Base-by-base conservation (phyloP, 805 yeast species). In the Wickerhamiella lipophila region DNA sequence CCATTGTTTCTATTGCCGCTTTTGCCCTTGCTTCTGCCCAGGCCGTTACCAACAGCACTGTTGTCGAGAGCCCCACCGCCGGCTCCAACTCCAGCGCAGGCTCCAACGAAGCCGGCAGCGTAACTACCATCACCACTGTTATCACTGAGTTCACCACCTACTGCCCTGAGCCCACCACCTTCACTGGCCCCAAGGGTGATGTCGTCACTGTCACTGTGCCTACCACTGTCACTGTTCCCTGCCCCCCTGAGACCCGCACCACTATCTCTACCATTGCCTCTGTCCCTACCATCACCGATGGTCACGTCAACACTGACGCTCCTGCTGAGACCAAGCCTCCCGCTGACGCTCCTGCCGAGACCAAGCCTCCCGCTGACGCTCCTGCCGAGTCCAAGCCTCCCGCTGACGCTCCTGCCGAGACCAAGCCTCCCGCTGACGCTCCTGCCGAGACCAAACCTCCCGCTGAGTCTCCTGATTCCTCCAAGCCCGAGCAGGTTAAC, bases 141-240 rank as follows among this genome's bases (percentile, higher is more conserved):
- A 53, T 57, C 21, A 54, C 57, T n/a, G 56, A 70, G 61, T 74
- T 70, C 73, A 77, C 83, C 67, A 82, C 89, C 55, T 80, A 77
- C 79, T 82, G 89, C 68, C 86, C 89, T 64, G 69, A 62, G 53
- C 68, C 89, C 47, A 83, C 92, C 56, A 66, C 71, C 47, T 56
- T 82, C 52, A 70, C 70, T 55, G 73, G 77, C 62, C 76, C 76
- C 73, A 53, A 54, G 49, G 77, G 77, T 73, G 64, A 64, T 64
- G 78, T 85, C 60, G 71, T 74, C 75, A 77, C 82, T 55, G 82
- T 78, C 62, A 75, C 83, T 52, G 77, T 64, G 57, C 76, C 85
- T 49, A 78, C 85, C 63, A 81, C 87, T 57, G 65, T 81, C 61
- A 80, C 85, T 65, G 74, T 80, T 74, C 88, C 87, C 64, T 83